Conservation (phyloP, 495 filamentous ascomycete genomes). For the Parachaetomium inaequale region DNA sequence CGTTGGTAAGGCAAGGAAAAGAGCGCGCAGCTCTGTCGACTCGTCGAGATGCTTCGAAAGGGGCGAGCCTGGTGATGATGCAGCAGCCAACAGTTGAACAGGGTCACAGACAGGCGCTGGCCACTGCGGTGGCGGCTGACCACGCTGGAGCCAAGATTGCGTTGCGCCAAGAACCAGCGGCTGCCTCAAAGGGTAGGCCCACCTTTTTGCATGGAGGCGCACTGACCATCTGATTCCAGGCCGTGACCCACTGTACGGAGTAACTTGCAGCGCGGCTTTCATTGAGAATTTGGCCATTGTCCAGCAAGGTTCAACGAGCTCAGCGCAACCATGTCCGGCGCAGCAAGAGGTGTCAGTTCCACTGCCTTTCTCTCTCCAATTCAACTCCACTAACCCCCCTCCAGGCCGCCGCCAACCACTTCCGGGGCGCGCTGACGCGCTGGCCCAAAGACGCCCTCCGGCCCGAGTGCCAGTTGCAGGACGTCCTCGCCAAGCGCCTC, state of each 20-base stretch:
- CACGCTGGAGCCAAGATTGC: slow-evolving; percentile 11
- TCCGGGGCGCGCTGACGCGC: slow-evolving; percentile 63
- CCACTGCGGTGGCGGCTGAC: slow-evolving; percentile 11
- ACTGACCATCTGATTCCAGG: too few relatives aligned
- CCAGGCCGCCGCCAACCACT: slow-evolving; percentile 26
- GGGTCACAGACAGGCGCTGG: slow-evolving; percentile 3
- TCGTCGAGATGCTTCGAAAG: background rate
- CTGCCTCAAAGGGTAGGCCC: slow-evolving; percentile 9
- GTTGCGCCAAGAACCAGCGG: background rate
- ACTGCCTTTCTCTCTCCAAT: background rate
- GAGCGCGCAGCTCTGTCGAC: slow-evolving; percentile 5
- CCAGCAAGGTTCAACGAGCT: background rate
- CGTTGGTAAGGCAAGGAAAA: slow-evolving; percentile 1
- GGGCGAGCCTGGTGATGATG: slow-evolving; percentile 3
- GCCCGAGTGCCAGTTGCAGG: slow-evolving; percentile 70
- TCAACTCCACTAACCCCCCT: background rate
- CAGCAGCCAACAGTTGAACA: slow-evolving; percentile 6
- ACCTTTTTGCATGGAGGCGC: background rate
- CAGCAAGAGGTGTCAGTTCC: slow-evolving; percentile 19
- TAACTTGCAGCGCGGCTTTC: background rate
- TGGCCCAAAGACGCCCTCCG: slow-evolving; percentile 80
- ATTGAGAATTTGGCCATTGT: background rate
- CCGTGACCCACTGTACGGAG: too few relatives aligned
- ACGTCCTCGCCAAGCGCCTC: slow-evolving; percentile 62
- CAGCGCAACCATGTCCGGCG: slow-evolving; percentile 25